Percentiles rank a stretch among this genome's conserved stretches.
Conservation (phyloP, 2,329 filamentous ascomycete genomes). For the Dothideomycetidae sp. region DNA sequence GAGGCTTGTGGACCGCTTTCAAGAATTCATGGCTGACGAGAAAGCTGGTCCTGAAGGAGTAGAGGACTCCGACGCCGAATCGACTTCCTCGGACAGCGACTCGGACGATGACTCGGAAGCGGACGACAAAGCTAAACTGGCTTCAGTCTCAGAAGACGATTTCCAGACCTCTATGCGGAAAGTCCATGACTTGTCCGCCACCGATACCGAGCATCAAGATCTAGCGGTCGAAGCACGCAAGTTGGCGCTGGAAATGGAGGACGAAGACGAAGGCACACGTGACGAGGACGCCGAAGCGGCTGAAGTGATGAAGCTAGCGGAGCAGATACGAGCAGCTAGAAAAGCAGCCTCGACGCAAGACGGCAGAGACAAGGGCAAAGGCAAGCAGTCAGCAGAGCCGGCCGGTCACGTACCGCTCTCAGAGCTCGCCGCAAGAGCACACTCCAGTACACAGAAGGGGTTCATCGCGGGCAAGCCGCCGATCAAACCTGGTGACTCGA, state of each 20-base stretch:
- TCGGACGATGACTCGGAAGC: slow-evolving; percentile 26
- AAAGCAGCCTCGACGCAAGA: not conserved
- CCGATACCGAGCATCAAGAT: slow-evolving; percentile 18
- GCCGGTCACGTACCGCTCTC: not conserved
- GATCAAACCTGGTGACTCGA: not conserved
- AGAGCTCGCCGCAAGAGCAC: not conserved
- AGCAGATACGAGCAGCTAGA: slow-evolving; percentile 28
- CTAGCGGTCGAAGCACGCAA: slow-evolving; percentile 22
- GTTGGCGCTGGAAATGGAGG: slow-evolving; percentile 27
- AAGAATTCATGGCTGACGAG: slow-evolving; percentile 71
- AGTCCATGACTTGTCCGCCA: slow-evolving; percentile 60
- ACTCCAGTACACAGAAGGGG: not conserved
- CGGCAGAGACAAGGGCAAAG: slow-evolving; percentile 5
- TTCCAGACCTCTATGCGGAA: slow-evolving; percentile 82
- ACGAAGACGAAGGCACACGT: slow-evolving; percentile 26
- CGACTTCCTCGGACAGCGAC: slow-evolving; percentile 20
- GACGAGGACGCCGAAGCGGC: slow-evolving; percentile 49
- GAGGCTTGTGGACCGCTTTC: slow-evolving; percentile 89
- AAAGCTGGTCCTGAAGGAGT: slow-evolving; percentile 68
- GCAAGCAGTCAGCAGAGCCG: slow-evolving; percentile 10
- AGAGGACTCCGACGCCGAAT: slow-evolving; percentile 45
- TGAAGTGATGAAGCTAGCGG: slow-evolving; percentile 54
- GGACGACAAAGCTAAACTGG: slow-evolving; percentile 53
- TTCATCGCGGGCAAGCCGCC: slow-evolving; percentile 2
- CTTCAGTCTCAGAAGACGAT: slow-evolving; percentile 70